These are phyloP conservation scores for Blastomyces emzantsi DNA, from an alignment of 2,329 filamentous ascomycete species.

Conservation along the genomic window DNA sequence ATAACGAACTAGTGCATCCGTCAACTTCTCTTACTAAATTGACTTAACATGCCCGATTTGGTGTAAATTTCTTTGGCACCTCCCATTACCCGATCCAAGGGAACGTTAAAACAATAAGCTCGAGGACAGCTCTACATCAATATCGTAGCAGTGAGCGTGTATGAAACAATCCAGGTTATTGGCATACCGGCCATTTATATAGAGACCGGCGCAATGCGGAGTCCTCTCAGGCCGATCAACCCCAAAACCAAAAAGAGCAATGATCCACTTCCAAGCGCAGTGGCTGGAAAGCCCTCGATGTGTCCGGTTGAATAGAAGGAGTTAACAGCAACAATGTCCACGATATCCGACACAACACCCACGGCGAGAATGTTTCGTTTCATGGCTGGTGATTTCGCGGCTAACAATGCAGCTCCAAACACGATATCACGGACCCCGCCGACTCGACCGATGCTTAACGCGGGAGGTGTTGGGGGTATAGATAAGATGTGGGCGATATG, in stretches of 20 bases:
- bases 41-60: background rate
- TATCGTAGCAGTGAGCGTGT: no score
- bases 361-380: constrained; percentile 1
- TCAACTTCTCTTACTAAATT: background rate
- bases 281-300: background rate
- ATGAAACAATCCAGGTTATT: background rate
- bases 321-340: background rate
- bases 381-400: background rate
- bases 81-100: background rate
- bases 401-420: background rate
- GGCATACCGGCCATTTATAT: background rate
- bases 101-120: background rate
- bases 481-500: background rate
- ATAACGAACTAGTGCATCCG: background rate
- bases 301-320: background rate
- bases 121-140: no score
- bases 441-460: background rate
- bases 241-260: constrained; percentile 1
- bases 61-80: background rate
- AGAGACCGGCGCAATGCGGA: background rate
- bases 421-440: background rate
- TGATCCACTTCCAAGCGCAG: background rate
- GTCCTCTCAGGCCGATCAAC: background rate
- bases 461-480: background rate
- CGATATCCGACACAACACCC: background rate